These are phyloP conservation scores for Aureobasidium lini DNA, from an alignment of 2,329 filamentous ascomycete species.

Conservation along the genomic window DNA sequence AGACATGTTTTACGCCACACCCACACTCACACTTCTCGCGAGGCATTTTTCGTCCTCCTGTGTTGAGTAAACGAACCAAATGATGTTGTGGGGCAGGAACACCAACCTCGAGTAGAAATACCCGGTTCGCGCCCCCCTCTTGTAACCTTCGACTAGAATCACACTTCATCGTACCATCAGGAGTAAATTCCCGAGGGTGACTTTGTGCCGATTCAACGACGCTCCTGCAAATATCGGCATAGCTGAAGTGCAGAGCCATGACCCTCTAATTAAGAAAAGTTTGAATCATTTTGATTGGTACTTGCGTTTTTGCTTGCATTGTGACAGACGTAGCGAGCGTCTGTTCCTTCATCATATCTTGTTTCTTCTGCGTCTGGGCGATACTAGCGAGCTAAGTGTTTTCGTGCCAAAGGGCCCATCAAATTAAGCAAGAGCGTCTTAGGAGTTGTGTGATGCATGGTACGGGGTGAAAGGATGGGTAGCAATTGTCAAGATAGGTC, in stretches of 20 bases:
- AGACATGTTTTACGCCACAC: neutral
- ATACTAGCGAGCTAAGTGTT: neutral
- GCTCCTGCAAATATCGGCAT: neutral
- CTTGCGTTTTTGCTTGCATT: neutral
- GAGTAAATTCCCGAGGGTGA: neutral
- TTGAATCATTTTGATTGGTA: neutral
- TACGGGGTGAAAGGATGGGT: neutral
- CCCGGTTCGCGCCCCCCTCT: neutral
- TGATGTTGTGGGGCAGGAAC: slow-evolving; percentile 8
- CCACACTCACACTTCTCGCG: neutral
- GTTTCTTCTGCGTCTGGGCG: neutral
- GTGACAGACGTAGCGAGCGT: neutral
- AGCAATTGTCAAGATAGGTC: neutral
- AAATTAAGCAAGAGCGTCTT: neutral
- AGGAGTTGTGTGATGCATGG: neutral
- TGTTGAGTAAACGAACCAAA: neutral
- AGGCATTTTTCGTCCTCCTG: neutral
- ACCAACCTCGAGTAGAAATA: slow-evolving; percentile 16
- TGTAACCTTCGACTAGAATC: too few species aligned
- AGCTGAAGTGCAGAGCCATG: neutral
- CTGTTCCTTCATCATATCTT: neutral
- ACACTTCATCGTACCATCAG: neutral
- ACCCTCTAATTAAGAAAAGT: neutral
- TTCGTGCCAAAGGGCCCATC: neutral
- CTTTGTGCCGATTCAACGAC: too few species aligned